Conservation (phyloP, 768 basidiomycete species). For the Auricularia sp. region DNA sequence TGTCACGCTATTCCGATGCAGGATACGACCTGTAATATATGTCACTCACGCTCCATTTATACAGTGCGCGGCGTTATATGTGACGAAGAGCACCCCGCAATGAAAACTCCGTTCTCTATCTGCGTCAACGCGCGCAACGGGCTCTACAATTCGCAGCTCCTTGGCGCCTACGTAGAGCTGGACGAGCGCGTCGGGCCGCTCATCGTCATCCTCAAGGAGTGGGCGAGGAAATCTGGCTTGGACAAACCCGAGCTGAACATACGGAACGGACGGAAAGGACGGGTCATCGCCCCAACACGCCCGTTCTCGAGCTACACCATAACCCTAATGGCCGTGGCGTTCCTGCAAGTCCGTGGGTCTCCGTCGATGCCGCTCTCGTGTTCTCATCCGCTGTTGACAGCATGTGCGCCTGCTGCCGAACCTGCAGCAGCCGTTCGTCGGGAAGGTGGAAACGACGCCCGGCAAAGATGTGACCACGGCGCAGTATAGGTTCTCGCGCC, state of each 20-base stretch:
- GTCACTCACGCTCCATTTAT: no score
- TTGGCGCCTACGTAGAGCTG: slow-evolving; percentile 40
- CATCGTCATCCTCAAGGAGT: slow-evolving; percentile 41
- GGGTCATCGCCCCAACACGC: not conserved
- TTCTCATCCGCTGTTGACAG: not conserved
- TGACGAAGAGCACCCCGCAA: not conserved
- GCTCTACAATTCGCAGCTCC: slow-evolving; percentile 36
- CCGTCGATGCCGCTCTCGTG: not conserved
- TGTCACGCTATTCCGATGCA: no score
- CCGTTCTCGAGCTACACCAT: slow-evolving; percentile 1
- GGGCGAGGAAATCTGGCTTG: slow-evolving; percentile 28
- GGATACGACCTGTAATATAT: no score
- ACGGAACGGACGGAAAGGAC: not conserved
- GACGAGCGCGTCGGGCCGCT: slow-evolving; percentile 33
- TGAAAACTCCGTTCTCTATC: slow-evolving; percentile 35
- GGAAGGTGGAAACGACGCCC: not conserved
- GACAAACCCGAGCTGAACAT: not conserved
- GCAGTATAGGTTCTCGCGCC: no score
- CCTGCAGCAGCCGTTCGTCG: not conserved
- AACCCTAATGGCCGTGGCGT: not conserved
- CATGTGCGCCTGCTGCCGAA: not conserved
- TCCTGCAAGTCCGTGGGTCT: not conserved
- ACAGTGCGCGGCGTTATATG: no score
- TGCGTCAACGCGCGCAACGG: slow-evolving; percentile 58
- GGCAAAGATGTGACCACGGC: not conserved